Base-by-base conservation (phyloP, 2,329 filamentous ascomycete species). In the Hypoxylon sp. region DNA sequence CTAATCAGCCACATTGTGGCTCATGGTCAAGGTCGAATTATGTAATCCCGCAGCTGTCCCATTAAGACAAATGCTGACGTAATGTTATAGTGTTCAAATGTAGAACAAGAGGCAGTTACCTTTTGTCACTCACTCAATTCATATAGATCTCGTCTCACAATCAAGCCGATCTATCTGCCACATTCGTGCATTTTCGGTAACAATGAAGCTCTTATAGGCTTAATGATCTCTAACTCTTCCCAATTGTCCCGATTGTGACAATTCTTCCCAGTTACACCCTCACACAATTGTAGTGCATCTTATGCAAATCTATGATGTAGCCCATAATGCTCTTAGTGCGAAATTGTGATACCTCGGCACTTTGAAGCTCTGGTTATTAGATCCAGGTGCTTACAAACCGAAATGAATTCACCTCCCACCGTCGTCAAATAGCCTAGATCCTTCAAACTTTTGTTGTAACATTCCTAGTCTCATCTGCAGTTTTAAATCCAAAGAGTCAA, bases 1-100 rank as follows among this genome's bases (percentile, higher is more conserved):
- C 19, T n/a, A 10, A 23, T 45, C 13, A 68, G 68, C 68, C 68
- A 61, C 56, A 46, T 5, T 63, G 62, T 70, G 68, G 65, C 64
- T 60, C 50, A 3, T 17, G 2, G 11, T 34, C 3, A 30, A n/a
- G 6, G 7, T 43, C 7, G 1, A 11, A 5, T 48, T 56, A 45
- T 36, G 25, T 45, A 57, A 45, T 25, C 38, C 23, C 2, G 25
- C 14, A 28, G 17, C 14, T 3, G 14, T 17, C 28, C 10, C 5
- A 13, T 19, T 13, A 32, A n/a, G 9, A 30, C 19, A 11, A 43
- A 10, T 3, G 49, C 49, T 52, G 49, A 52, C 30, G 49, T 52
- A 52, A 43, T 43, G 38, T 11, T 7, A 9, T 30, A 7, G 9
- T n/a, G n/a, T n/a, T n/a, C n/a, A n/a, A n/a, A n/a, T n/a, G n/a